A percentile compares a stretch with the other conserved stretches of the same genome.
These are phyloP conservation scores for Sequoiadendron giganteum DNA, from an alignment of 75 land plant genomes.

Conservation along the genomic window DNA sequence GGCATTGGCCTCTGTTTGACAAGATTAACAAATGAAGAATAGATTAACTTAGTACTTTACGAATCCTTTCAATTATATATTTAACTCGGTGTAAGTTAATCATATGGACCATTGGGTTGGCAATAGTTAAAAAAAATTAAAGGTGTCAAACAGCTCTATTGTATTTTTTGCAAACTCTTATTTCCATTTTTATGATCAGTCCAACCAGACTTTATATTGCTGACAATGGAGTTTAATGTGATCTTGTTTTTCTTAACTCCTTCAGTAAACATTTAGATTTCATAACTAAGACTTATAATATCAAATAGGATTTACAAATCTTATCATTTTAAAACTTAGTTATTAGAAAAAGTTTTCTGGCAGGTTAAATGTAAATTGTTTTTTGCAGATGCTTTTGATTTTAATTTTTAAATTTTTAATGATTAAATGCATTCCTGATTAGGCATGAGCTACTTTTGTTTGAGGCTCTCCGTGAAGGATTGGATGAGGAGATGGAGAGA, in stretches of 20 bases:
- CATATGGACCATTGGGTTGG: background rate
- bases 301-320: background rate
- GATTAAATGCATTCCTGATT: background rate
- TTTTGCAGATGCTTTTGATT: background rate
- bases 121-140: background rate
- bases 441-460: constrained; percentile 92
- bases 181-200: background rate
- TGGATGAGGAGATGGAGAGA: constrained; percentile 98
- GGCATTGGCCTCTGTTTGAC: background rate
- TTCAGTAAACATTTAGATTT: background rate
- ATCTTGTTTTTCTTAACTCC: background rate
- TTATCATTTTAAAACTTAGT: background rate
- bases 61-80: background rate
- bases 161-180: background rate
- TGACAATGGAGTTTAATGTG: background rate
- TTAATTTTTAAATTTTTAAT: background rate
- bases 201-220: background rate
- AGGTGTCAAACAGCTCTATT: background rate
- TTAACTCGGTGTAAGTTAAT: background rate
- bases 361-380: background rate
- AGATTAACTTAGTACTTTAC: background rate
- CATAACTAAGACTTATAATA: background rate
- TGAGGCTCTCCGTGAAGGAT: constrained; percentile 93
- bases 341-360: background rate
- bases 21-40: background rate